Evolutionary conservation across 257 asterid genomes (phyloP).

Genomic region (Osmanthus fragrans): DNA sequence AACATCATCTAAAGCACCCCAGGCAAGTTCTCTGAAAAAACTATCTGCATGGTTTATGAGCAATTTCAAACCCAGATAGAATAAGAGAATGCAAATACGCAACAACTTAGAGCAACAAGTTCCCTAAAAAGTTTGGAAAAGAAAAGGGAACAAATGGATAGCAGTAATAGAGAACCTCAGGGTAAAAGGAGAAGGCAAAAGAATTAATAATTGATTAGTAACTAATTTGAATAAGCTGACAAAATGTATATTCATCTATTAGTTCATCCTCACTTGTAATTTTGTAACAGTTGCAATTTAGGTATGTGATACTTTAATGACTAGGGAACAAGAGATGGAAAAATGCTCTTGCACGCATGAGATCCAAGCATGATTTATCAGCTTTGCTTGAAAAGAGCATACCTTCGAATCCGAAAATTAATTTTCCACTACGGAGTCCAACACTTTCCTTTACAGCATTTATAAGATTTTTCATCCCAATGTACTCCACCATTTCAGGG

Average conservation of each 20-base stretch:
- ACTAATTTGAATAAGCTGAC: conserved; percentile 6
- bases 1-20: conserved; percentile 98
- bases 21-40: conserved; percentile 64
- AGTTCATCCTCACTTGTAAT: conserved; percentile 14
- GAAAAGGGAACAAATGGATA: not conserved
- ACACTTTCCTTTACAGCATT: conserved; percentile 68
- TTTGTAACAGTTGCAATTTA: conserved; percentile 1
- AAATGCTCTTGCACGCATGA: not conserved
- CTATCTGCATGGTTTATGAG: conserved; percentile 43
- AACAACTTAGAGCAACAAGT: not conserved
- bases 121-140: not conserved
- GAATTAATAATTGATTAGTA: not conserved
- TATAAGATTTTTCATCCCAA: conserved; percentile 83
- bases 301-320: not conserved
- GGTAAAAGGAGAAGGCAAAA: not conserved
- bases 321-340: conserved; percentile 7
- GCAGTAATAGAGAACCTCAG: not conserved
- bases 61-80: conserved; percentile 13
- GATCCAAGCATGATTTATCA: not conserved
- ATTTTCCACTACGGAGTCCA: conserved; percentile 74
- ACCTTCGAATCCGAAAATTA: conserved; percentile 88
- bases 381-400: conserved; percentile 18
- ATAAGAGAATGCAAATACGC: not conserved
- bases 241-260: not conserved
- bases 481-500: conserved; percentile 95